A percentile compares a stretch with the other conserved stretches of the same genome.
Evolutionary conservation across 2,329 filamentous ascomycete species (phyloP).

Genomic region (Microdochium trichocladiopsis): DNA sequence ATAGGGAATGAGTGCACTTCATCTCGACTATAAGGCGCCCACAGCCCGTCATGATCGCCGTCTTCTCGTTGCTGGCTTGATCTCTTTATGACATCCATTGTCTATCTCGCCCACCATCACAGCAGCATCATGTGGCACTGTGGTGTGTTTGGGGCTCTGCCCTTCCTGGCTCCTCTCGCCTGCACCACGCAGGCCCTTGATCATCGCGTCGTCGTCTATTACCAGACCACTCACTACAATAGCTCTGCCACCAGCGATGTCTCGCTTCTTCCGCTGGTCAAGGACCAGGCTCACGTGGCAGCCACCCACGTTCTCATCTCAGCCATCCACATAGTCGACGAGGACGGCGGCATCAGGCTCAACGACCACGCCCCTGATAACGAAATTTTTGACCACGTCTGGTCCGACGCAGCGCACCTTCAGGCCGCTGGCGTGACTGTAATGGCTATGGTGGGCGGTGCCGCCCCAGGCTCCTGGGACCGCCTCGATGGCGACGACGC

Average conservation of each 20-base stretch:
- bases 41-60: no score
- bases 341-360: conserved; percentile 60
- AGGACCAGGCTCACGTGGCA: conserved; percentile 34
- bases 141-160: conserved; percentile 10
- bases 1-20: no score
- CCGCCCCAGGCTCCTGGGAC: conserved; percentile 64
- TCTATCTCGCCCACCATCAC: no score
- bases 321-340: conserved; percentile 74
- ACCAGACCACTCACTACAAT: conserved; percentile 43
- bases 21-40: no score
- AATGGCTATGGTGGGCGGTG: conserved; percentile 82
- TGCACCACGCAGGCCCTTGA: conserved; percentile 11
- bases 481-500: conserved; percentile 48
- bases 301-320: conserved; percentile 80
- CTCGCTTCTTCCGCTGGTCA: conserved; percentile 45
- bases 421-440: conserved; percentile 72
- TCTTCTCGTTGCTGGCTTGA: no score
- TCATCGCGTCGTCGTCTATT: conserved; percentile 42
- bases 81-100: no score
- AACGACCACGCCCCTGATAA: conserved; percentile 73
- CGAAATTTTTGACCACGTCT: conserved; percentile 62
- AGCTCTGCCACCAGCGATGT: conserved; percentile 34
- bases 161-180: conserved; percentile 12
- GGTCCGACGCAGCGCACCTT: conserved; percentile 68
- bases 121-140: not conserved